Conservation (phyloP, 2,329 filamentous ascomycete species). For the Albophoma yamanashiensis region DNA sequence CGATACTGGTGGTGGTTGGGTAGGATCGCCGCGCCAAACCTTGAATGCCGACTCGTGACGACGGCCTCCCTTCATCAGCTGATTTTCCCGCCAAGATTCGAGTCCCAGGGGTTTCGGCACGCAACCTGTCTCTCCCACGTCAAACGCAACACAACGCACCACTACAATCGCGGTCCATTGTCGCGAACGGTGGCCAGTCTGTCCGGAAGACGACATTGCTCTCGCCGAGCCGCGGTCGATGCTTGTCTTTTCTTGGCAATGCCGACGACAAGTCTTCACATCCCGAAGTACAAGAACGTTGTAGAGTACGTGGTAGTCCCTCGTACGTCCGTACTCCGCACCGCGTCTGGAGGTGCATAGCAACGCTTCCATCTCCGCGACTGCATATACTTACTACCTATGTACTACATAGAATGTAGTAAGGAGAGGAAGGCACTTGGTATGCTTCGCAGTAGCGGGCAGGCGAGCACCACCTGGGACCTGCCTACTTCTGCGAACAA, state of each 20-base stretch:
- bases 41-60: neutral
- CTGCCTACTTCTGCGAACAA: neutral
- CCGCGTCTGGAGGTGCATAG: neutral
- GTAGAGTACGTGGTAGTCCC: too few relatives aligned
- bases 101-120: neutral
- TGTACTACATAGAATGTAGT: too few relatives aligned
- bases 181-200: neutral
- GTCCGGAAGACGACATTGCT: neutral
- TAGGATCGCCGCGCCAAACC: slow-evolving; percentile 1
- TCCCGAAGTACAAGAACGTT: neutral
- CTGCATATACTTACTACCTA: too few relatives aligned
- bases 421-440: too few relatives aligned
- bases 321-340: neutral
- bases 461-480: neutral
- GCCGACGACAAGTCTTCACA: neutral
- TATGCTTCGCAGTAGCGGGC: too few relatives aligned
- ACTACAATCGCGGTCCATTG: neutral
- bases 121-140: neutral
- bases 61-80: slow-evolving; percentile 1
- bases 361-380: neutral
- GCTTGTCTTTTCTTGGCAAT: neutral
- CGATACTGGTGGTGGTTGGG: slow-evolving; percentile 1
- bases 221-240: neutral
- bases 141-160: neutral
- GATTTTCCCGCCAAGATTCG: neutral